Evolutionary conservation across 2,329 filamentous ascomycete genomes (phyloP), one percentile per base, ranked within the genome.

Genomic region (Phyllosticta citrichinensis): DNA sequence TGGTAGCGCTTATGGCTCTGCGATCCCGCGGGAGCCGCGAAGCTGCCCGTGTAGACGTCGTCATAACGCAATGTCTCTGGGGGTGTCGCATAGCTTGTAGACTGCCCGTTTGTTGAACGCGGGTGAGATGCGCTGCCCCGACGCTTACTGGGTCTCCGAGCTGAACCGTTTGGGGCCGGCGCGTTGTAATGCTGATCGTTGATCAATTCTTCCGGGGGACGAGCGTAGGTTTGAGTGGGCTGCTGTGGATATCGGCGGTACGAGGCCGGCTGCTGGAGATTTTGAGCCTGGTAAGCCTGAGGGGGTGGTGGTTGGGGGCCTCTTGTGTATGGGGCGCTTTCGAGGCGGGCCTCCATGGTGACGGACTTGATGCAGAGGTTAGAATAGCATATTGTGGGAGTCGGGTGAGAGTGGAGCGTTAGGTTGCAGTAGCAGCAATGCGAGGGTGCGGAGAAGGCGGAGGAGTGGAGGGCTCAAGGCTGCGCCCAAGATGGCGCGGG

Each of bases 281-380:
- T 64, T 62, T 70, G 71, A 56, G 59, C 64, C 24, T 73, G 68
- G 52, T 69, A 65, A 1, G 65, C 62, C 24, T 68, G 65, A 50
- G 67, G 68, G 17, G 67, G 65, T 30, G 65, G 58, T 12, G 66
- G 67, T 2, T 25, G 40, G 66, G 65, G 62, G 66, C 64, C 35
- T 64, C 61, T 57, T 65, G 67, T 51, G 65, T 65, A 55, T 65
- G 62, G 63, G 5, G 19, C 60, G 55, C 60, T 62, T 55, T 62
- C 60, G 51, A 54, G 58, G 40, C 58, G 52, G 58, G 33, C 40
- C 2, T 47, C 40, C 40, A 47, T 47, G 14, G 40, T 19, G n/a
- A 8, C 17, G 40, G 40, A 5, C 17, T 47, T n/a, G 40, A n/a
- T 19, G 57, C 52, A 53, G 57, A 22, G 52, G 22, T 50, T 40